phyloP scores from a whole-genome alignment of 1,284 basidiomycete genomes.

The Ustilago cynodontis region DNA sequence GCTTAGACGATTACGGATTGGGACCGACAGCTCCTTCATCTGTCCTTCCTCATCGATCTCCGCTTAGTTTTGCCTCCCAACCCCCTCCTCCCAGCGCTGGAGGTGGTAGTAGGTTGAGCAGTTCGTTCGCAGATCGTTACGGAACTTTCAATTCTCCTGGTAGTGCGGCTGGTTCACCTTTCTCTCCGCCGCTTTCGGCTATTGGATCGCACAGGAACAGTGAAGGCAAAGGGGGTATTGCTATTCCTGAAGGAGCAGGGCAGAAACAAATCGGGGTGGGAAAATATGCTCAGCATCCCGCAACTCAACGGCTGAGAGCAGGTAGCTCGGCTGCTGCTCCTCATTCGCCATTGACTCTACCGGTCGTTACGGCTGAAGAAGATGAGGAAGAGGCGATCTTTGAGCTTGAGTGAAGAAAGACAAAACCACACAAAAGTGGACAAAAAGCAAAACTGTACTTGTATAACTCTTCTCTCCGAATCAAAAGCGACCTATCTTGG shows the following conservation, averaged over 20 bases:
- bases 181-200: conserved; percentile 39
- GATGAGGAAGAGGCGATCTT: conserved; percentile 67
- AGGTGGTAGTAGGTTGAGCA: conserved; percentile 20
- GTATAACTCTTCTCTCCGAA: conserved; percentile 1
- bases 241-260: conserved; percentile 25
- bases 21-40: conserved; percentile 62
- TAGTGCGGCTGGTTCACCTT: conserved; percentile 22
- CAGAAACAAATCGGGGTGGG: conserved; percentile 13
- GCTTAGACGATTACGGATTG: conserved; percentile 47
- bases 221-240: conserved; percentile 32
- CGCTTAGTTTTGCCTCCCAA: conserved; percentile 31
- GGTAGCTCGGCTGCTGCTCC: conserved; percentile 35
- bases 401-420: conserved; percentile 59
- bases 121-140: conserved; percentile 34
- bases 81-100: neutral
- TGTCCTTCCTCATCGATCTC: conserved; percentile 46
- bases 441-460: conserved; percentile 7
- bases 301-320: conserved; percentile 41
- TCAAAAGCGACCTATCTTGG: too few species aligned
- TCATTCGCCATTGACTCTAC: conserved; percentile 50
- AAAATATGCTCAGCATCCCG: conserved; percentile 37
- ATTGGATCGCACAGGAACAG: conserved; percentile 33
- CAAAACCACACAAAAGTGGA: conserved; percentile 7
- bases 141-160: conserved; percentile 44
- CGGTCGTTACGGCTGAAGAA: conserved; percentile 56